Evolutionary conservation across 2,329 filamentous ascomycete genomes (phyloP).

Genomic region (Aspergillus candidus): DNA sequence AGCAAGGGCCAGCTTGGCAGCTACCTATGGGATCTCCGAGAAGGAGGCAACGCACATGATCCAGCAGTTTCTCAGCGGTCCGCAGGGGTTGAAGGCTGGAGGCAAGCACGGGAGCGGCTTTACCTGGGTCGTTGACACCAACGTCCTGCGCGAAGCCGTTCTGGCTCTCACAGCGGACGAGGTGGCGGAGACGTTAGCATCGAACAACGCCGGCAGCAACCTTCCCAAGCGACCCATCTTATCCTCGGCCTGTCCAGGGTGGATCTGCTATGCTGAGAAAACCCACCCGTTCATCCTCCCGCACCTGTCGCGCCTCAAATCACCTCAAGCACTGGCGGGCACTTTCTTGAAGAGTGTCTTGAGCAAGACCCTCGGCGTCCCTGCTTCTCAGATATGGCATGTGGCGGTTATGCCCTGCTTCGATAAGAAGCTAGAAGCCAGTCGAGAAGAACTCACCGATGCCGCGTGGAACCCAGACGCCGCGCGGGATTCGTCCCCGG

Average conservation of each 20-base stretch:
- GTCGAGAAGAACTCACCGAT: constrained; percentile 84
- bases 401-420: constrained; percentile 97
- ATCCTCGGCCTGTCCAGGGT: constrained; percentile 88
- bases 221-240: constrained; percentile 47
- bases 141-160: constrained; percentile 71
- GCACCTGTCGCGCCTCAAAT: constrained; percentile 86
- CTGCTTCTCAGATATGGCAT: constrained; percentile 83
- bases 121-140: constrained; percentile 86
- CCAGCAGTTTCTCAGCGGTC: constrained; percentile 67
- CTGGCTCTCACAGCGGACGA: constrained; percentile 75
- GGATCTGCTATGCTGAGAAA: constrained; percentile 99
- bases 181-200: constrained; percentile 44
- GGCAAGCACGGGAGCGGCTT: constrained; percentile 72
- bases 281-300: constrained; percentile 90
- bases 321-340: constrained; percentile 84
- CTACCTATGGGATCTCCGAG: constrained; percentile 70
- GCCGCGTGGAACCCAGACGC: constrained; percentile 55
- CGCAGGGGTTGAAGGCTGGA: constrained; percentile 61
- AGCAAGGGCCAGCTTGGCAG: constrained; percentile 79
- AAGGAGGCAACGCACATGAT: constrained; percentile 74
- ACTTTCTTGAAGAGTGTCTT: constrained; percentile 84
- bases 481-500: constrained; percentile 30
- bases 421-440: constrained; percentile 97
- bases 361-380: constrained; percentile 63
- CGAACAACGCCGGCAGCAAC: constrained; percentile 14